These are phyloP conservation scores for apple (Malus domestica) DNA, from an alignment of 306 rosid species.

Conservation along the genomic window ASM211411v1 NC_041797.1:9424001-9424500, in stretches of 20 bases:
- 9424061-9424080: conserved; percentile 32
- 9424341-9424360: neutral
- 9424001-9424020: conserved; percentile 45
- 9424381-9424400: neutral
- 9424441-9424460: neutral
- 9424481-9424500: conserved; percentile 14
- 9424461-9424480: conserved; percentile 12
- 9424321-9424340: neutral
- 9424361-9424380: neutral
- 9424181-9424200: neutral
- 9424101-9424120: neutral
- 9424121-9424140: conserved; percentile 6
- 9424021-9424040: conserved; percentile 39
- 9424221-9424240: neutral
- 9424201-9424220: neutral
- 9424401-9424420: neutral
- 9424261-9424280: neutral
- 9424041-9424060: conserved; percentile 48
- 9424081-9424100: conserved; percentile 2
- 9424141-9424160: conserved; percentile 1
- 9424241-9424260: neutral
- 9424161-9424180: conserved; percentile 2
- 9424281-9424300: neutral
- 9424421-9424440: neutral
- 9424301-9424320: neutral